phyloP scores from a whole-genome alignment of 1,139 yeast species.

The Pichia sp. region DNA sequence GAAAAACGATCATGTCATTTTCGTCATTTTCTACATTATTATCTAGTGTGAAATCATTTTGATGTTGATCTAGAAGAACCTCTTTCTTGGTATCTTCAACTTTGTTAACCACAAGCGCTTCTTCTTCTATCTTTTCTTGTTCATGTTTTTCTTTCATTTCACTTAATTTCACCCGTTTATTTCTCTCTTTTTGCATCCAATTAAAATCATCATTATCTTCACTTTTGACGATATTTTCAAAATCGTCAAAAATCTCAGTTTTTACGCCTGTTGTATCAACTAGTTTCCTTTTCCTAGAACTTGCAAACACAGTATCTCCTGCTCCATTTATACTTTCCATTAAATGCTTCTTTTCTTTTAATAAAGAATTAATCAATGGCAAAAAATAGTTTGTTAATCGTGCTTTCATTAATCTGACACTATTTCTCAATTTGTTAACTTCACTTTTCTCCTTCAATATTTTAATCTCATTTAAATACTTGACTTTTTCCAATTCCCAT shows the following conservation, averaged over 20 bases:
- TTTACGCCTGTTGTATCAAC: background rate
- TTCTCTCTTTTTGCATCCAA: conserved; percentile 26
- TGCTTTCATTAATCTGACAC: conserved; percentile 6
- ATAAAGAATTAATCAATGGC: conserved; percentile 9
- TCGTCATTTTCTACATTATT: conserved; percentile 13
- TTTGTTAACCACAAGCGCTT: conserved; percentile 11
- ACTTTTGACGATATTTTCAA: conserved; percentile 23
- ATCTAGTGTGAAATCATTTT: conserved; percentile 16
- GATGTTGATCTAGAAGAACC: conserved; percentile 8
- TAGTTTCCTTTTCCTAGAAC: background rate
- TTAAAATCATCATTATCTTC: conserved; percentile 28
- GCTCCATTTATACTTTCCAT: background rate
- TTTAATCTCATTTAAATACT: conserved; percentile 1
- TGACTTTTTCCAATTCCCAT: conserved; percentile 3
- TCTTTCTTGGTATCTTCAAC: conserved; percentile 13
- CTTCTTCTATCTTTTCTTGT: conserved; percentile 50
- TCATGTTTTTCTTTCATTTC: conserved; percentile 51
- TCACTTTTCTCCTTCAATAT: conserved; percentile 4
- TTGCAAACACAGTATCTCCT: conserved; percentile 4
- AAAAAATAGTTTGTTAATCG: conserved; percentile 7
- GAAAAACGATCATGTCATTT: conserved; percentile 26
- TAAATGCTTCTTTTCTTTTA: conserved; percentile 1
- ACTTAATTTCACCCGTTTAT: conserved; percentile 37
- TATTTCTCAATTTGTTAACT: conserved; percentile 2
- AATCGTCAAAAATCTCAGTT: too few species aligned